These are phyloP conservation scores for Plenodomus lindquistii DNA, from an alignment of 2,329 filamentous ascomycete genomes.

Conservation along the genomic window DNA sequence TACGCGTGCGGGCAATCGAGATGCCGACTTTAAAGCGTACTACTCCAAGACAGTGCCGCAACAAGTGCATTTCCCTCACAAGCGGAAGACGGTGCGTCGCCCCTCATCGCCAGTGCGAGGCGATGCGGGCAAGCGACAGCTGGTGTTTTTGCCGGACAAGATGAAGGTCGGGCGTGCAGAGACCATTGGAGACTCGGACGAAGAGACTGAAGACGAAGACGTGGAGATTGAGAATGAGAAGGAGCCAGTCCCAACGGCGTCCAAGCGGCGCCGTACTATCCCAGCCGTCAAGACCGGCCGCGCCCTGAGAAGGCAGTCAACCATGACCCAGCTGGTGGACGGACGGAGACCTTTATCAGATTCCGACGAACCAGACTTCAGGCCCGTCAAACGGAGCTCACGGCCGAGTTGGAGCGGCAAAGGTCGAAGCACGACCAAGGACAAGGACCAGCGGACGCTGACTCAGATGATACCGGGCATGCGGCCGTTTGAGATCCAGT, in stretches of 20 bases:
- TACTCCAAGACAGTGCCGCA: constrained; percentile 37
- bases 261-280: constrained; percentile 26
- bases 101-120: constrained; percentile 14
- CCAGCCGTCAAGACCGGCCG: constrained; percentile 3
- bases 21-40: constrained; percentile 32
- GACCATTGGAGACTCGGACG: constrained; percentile 16
- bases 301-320: constrained; percentile 36
- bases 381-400: constrained; percentile 20
- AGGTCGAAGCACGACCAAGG: constrained; percentile 14
- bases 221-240: constrained; percentile 8
- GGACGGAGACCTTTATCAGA: constrained; percentile 26
- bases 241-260: constrained; percentile 1
- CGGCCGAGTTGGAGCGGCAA: constrained; percentile 26
- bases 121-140: constrained; percentile 28
- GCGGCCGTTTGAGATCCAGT: constrained; percentile 15
- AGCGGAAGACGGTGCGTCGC: constrained; percentile 32
- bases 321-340: constrained; percentile 40
- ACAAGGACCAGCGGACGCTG: constrained; percentile 34
- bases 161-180: constrained; percentile 19
- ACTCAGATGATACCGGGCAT: constrained; percentile 42
- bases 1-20: constrained; percentile 31
- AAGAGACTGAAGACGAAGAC: constrained; percentile 11
- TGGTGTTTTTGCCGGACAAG: constrained; percentile 34
- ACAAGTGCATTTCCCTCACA: constrained; percentile 35
- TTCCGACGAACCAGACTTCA: constrained; percentile 28